phyloP scores from a whole-genome alignment of 2,329 filamentous ascomycete species.

The Colletotrichum tanaceti region DNA sequence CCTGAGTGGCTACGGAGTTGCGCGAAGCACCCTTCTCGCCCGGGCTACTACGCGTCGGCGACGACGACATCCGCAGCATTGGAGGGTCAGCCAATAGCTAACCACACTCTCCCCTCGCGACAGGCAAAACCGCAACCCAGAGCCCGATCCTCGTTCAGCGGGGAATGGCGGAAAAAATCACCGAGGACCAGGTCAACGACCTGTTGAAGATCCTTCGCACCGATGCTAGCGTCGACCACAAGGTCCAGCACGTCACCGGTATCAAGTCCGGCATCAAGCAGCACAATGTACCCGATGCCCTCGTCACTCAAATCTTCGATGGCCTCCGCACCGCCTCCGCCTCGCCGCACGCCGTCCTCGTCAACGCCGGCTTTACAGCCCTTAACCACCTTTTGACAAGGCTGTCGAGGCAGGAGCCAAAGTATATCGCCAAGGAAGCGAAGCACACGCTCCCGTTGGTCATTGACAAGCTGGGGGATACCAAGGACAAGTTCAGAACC shows the following conservation, averaged over 20 bases:
- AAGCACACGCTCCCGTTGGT: conserved; percentile 78
- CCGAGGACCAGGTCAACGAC: conserved; percentile 68
- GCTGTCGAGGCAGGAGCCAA: conserved; percentile 85
- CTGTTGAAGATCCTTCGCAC: conserved; percentile 65
- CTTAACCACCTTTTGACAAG: conserved; percentile 89
- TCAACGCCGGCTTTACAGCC: conserved; percentile 86
- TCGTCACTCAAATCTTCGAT: conserved; percentile 81
- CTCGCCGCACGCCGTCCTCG: conserved; percentile 81
- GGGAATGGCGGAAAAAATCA: conserved; percentile 68
- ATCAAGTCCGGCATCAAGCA: conserved; percentile 94
- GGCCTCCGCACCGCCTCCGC: conserved; percentile 79
- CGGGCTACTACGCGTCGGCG: conserved; percentile 5
- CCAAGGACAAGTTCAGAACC: conserved; percentile 84
- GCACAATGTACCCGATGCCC: conserved; percentile 83
- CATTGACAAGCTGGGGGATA: conserved; percentile 87
- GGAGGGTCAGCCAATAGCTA: conserved; percentile 16
- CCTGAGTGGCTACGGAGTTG: conserved; percentile 14
- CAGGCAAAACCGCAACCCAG: conserved; percentile 20
- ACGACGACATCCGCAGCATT: neutral
- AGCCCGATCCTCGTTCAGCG: conserved; percentile 31
- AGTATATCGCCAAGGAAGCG: conserved; percentile 76
- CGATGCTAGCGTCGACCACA: conserved; percentile 75
- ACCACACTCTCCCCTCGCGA: conserved; percentile 6
- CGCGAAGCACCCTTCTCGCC: neutral
- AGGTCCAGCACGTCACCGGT: conserved; percentile 76